Percentiles rank a stretch among this genome's conserved stretches.
phyloP scores from a whole-genome alignment of 2,329 filamentous ascomycete genomes.

The Pseudocercospora cruenta region DNA sequence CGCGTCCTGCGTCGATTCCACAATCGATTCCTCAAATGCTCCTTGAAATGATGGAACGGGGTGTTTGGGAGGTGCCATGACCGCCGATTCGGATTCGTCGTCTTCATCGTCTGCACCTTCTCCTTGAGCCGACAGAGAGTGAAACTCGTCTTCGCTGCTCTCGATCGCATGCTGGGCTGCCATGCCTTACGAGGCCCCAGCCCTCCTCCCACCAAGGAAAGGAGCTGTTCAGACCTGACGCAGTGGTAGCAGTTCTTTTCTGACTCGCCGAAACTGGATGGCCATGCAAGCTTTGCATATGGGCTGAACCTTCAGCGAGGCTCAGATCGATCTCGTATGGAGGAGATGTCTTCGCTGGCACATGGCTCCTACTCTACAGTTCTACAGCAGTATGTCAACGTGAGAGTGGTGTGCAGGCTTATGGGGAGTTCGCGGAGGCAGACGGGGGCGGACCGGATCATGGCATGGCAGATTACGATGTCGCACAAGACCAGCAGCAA shows the following conservation, averaged over 20 bases:
- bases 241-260: constrained; percentile 2
- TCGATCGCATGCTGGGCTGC: constrained; percentile 24
- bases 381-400: neutral
- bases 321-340: neutral
- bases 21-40: constrained; percentile 80
- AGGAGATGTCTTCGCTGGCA: neutral
- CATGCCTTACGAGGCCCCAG: constrained; percentile 20
- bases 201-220: neutral
- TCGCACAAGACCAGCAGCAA: constrained; percentile 8
- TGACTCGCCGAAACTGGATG: constrained; percentile 15
- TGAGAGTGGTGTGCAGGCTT: neutral
- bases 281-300: constrained; percentile 8
- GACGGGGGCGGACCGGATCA: neutral
- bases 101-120: constrained; percentile 20
- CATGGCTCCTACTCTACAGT: neutral
- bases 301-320: constrained; percentile 9
- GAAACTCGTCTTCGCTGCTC: constrained; percentile 34
- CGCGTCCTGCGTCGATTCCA: constrained; percentile 64
- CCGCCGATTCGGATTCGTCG: constrained; percentile 19
- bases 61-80: constrained; percentile 58
- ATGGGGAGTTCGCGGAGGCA: neutral
- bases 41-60: constrained; percentile 77
- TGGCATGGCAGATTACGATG: constrained; percentile 8
- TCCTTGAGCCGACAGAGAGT: constrained; percentile 28
- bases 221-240: constrained; percentile 6